Base-by-base conservation (phyloP, 805 yeast species). In the Sugiyamaella smithiae region DNA sequence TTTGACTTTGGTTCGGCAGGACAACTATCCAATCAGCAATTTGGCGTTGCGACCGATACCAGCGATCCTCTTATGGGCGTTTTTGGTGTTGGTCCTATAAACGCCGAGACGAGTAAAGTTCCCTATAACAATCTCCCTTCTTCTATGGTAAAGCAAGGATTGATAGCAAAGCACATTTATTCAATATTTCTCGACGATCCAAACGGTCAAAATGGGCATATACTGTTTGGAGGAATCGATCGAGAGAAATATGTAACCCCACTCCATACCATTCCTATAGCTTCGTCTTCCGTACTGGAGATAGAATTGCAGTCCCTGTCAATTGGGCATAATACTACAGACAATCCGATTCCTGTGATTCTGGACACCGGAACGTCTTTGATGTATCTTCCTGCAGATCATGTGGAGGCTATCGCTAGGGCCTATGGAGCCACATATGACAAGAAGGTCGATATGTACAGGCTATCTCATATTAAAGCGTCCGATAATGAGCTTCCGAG, bases 21-120 rank as follows among this genome's bases (percentile, higher is more conserved):
- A 0, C 74, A 80, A 1, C 60, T 70, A 1, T 82, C 80, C 53
- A 58, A 67, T 2, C 73, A 85, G 24, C 70, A 71, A 12, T 81
- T 84, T 5, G 70, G 82, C 42, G 67, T 85, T n/a, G 93, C 86
- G 57, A 85, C 90, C 1, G 93, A 91, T 2, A 82, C 89, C 0
- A 60, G 64, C 29, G 69, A 66, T 12, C 48, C 56, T 2, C 41
- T 32, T 16, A 38, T 55, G 52, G 59, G 59, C 20, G 59, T 56
- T 12, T 48, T 54, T 43, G 59, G 59, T 1, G 55, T 56, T 42
- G 59, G 59, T 4, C 56, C 58, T 2, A 51, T 52, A 9, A 50
- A 50, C 33, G 41, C 57, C n/a, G 59, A 56, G 40, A 46, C 53
- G 5, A 23, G 55, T 33, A 31, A 25, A 6, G 46, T 51, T 49